These are phyloP conservation scores for Tuber borchii DNA, from an alignment of 495 filamentous ascomycete species.

Conservation along the genomic window DNA sequence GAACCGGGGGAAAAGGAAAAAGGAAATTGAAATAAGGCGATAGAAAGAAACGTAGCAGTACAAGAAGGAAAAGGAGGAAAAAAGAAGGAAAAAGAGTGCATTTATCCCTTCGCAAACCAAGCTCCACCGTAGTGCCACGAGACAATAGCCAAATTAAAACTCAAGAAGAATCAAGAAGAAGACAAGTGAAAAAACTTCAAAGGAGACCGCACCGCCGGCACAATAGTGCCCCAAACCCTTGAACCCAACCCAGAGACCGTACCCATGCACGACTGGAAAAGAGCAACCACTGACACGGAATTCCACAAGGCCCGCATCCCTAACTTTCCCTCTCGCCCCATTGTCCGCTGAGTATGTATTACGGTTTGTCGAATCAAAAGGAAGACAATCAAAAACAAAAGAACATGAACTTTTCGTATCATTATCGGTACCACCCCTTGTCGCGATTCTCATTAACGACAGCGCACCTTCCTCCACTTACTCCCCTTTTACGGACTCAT, in stretches of 20 bases:
- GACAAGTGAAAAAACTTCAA: constrained; percentile 6
- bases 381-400: constrained; percentile 18
- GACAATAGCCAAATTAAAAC: constrained; percentile 24
- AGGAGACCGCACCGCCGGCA: background rate
- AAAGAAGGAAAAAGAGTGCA: constrained; percentile 15
- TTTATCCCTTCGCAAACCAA: background rate
- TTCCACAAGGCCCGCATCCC: constrained; percentile 35
- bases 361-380: constrained; percentile 39
- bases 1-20: constrained; percentile 32
- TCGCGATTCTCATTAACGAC: constrained; percentile 37
- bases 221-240: constrained; percentile 24
- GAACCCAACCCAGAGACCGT: constrained; percentile 10
- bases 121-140: background rate
- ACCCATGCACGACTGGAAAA: constrained; percentile 3
- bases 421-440: constrained; percentile 28
- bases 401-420: constrained; percentile 37
- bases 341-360: constrained; percentile 29
- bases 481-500: constrained; percentile 38
- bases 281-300: constrained; percentile 23
- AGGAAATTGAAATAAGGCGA: constrained; percentile 13
- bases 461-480: constrained; percentile 27
- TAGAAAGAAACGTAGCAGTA: constrained; percentile 17
- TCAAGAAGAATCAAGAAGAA: constrained; percentile 40
- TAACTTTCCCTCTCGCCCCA: constrained; percentile 23
- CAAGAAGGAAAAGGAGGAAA: constrained; percentile 15